Evolutionary conservation across 1,284 basidiomycete genomes (phyloP), one percentile per base, ranked within the genome.

Genomic region (Ceratobasidium sp.): DNA sequence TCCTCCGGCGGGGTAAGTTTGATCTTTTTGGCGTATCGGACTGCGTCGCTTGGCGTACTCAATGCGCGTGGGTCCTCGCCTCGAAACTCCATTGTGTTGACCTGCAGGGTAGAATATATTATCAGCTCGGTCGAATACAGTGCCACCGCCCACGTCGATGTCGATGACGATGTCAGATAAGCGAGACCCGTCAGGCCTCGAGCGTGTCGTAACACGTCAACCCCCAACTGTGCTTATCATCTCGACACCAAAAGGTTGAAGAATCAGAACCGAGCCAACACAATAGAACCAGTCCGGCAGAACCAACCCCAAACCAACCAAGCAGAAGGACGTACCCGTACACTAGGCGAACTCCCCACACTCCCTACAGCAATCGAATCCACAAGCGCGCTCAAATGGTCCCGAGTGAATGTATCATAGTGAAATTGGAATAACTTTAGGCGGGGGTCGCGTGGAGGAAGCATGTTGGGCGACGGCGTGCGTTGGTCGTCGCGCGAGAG

Each of bases 401-500:
- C 93, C 47, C 95, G 89, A 1, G 96, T 98, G 80, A 93, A 95
- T 0, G 96, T 97, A 82, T 98, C 96, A 81, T 97, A 97, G 76
- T 94, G 90, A 76, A 95, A 93, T 79, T 95, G 92, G 84, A 98
- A 98, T 44, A 97, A 86, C 5, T 91, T 91, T 8, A 96, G 87
- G 17, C 90, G 91, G 3, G 93, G 89, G 79, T 94, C 92, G 24
- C 90, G 89, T 17, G 84, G 78, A 22, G 89, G 77, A 8, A 75
- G 53, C 44, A 8, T 65, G 53, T 51, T 69, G 45, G 54, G 74
- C 17, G 41, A 69, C 6, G 44, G 75, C 36, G 66, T 64, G 44
- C 36, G 53, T 14, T 44, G 33, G 50, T 66, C 74, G 22, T 71
- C 64, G 59, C 65, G 63, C 24, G 50, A 33, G 22, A 50, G 41